phyloP scores from a whole-genome alignment of 164 flowering plant genomes.

The Nymphaea thermarum region DNA sequence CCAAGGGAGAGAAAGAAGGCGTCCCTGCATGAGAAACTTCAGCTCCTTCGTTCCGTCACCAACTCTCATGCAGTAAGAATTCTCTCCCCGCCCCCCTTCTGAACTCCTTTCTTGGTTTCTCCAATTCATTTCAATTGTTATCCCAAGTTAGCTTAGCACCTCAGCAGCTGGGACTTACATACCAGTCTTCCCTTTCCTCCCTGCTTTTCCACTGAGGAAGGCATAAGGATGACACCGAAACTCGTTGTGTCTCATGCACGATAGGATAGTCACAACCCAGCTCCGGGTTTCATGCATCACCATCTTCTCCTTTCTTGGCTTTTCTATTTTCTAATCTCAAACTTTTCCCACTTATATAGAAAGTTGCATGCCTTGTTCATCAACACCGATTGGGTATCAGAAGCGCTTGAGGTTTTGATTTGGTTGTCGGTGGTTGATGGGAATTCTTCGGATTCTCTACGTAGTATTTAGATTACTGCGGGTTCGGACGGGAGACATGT shows the following conservation, averaged over 20 bases:
- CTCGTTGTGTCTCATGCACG: neutral
- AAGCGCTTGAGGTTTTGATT: no score
- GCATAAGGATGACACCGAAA: neutral
- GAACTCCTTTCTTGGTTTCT: neutral
- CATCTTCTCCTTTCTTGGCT: neutral
- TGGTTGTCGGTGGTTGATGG: no score
- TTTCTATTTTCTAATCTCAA: neutral
- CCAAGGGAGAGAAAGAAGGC: conserved; percentile 72
- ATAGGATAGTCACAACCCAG: neutral
- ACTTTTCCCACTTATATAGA: neutral
- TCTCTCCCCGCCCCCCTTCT: neutral
- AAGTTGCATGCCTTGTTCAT: neutral
- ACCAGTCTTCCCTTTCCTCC: neutral
- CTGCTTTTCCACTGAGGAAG: neutral
- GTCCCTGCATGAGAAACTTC: conserved; percentile 78
- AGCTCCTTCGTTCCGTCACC: conserved; percentile 82
- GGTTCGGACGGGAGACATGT: no score
- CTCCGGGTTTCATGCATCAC: neutral
- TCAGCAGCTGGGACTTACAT: no score
- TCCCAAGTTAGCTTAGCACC: no score
- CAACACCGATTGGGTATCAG: no score
- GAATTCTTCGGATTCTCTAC: no score
- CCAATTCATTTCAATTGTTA: neutral
- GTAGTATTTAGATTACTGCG: no score
- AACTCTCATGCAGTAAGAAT: conserved; percentile 75